phyloP scores from a whole-genome alignment of 2,329 filamentous ascomycete genomes.

The Penicillium janthinellum region DNA sequence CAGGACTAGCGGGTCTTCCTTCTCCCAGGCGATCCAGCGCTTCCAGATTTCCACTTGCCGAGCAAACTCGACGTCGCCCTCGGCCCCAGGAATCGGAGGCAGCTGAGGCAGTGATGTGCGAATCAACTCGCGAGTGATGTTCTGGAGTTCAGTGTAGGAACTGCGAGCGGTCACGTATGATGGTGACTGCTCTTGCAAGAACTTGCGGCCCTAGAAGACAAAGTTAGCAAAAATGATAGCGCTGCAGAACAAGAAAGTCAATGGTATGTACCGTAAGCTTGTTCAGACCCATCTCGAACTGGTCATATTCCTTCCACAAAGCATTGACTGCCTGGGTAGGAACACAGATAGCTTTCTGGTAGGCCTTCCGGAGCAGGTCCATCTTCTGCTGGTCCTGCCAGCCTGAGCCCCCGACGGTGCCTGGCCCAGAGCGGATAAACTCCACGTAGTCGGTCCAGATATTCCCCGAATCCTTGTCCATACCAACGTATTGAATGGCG shows the following conservation, averaged over 20 bases:
- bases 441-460: conserved; percentile 96
- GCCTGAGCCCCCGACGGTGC: conserved; percentile 76
- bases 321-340: conserved; percentile 81
- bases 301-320: conserved; percentile 96
- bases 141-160: conserved; percentile 86
- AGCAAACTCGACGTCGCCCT: conserved; percentile 80
- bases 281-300: conserved; percentile 91
- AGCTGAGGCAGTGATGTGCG: conserved; percentile 78
- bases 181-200: conserved; percentile 88
- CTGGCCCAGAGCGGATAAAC: conserved; percentile 86
- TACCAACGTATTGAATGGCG: conserved; percentile 83
- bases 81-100: conserved; percentile 81
- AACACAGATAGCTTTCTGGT: conserved; percentile 84
- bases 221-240: conserved; percentile 9
- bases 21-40: conserved; percentile 94
- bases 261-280: conserved; percentile 71
- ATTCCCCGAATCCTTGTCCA: conserved; percentile 84
- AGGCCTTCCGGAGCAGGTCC: conserved; percentile 87
- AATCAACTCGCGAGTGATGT: conserved; percentile 74
- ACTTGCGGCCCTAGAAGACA: conserved; percentile 74
- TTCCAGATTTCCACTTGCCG: conserved; percentile 89
- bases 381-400: conserved; percentile 99
- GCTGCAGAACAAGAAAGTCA: not conserved
- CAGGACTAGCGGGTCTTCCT: conserved; percentile 84
- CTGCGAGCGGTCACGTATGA: conserved; percentile 95